These are phyloP conservation scores for Wickerhamiella infanticola DNA, from an alignment of 1,139 yeast genomes.

Conservation along the genomic window DNA sequence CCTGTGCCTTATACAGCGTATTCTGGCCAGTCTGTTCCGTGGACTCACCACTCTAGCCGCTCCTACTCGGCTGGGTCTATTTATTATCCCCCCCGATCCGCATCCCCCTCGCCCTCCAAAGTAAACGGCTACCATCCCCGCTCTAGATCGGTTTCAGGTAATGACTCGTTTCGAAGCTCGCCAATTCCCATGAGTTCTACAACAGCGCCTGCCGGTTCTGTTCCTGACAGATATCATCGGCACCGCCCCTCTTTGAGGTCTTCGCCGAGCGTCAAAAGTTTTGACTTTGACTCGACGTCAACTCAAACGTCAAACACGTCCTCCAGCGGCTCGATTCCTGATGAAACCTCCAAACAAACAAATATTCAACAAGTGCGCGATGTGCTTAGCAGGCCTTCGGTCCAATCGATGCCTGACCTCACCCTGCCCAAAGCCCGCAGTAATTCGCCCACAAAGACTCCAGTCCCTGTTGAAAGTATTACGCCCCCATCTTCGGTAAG, in stretches of 20 bases:
- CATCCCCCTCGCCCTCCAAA: neutral
- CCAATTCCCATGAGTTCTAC: neutral
- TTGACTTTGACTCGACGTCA: conserved; percentile 13
- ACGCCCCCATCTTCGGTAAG: neutral
- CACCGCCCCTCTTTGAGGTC: conserved; percentile 14
- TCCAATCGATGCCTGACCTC: neutral
- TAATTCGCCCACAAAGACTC: neutral
- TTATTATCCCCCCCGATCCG: neutral
- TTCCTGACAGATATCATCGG: conserved; percentile 22
- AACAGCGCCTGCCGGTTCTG: conserved; percentile 1
- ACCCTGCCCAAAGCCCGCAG: neutral
- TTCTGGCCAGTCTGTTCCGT: too few relatives aligned
- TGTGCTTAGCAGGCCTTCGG: neutral
- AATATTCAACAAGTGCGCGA: neutral
- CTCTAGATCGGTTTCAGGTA: neutral
- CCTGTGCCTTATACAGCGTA: too few relatives aligned
- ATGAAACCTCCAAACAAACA: conserved; percentile 3
- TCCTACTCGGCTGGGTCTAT: neutral
- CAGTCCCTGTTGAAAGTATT: neutral
- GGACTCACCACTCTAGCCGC: neutral
- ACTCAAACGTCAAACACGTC: conserved; percentile 13
- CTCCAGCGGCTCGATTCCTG: conserved; percentile 7
- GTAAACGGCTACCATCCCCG: neutral
- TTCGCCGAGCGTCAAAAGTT: conserved; percentile 12
- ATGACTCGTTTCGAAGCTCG: neutral